Percentiles rank a stretch among this genome's conserved stretches.
Evolutionary conservation across 129 eudicot genomes (phyloP).

Genomic region (Pulicaria dysenterica): DNA sequence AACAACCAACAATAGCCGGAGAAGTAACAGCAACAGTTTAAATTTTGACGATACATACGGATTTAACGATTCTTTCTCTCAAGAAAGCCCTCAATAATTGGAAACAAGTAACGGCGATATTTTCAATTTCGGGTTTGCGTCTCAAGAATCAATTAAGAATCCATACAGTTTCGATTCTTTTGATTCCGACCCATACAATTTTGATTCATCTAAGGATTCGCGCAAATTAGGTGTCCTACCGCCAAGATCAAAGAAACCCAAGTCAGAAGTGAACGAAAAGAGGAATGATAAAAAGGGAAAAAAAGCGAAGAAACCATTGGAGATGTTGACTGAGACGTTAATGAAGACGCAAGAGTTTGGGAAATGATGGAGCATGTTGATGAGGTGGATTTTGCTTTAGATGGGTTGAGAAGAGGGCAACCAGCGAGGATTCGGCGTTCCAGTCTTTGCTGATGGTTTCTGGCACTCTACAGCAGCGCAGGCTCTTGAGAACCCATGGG

Average conservation of each 20-base stretch:
- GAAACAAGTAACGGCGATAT: constrained; percentile 35
- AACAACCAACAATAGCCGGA: constrained; percentile 47
- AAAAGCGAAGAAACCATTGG: constrained; percentile 28
- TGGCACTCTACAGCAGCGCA: constrained; percentile 66
- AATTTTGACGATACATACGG: constrained; percentile 50
- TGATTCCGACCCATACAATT: constrained; percentile 36
- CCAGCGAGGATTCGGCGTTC: constrained; percentile 62
- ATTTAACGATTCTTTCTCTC: constrained; percentile 45
- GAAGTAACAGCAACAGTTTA: constrained; percentile 45
- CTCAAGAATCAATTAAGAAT: constrained; percentile 65
- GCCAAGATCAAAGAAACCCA: constrained; percentile 43
- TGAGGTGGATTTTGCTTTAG: constrained; percentile 88
- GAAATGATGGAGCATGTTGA: constrained; percentile 96
- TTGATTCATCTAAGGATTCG: constrained; percentile 52
- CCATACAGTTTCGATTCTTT: constrained; percentile 29
- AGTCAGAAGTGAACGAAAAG: constrained; percentile 28
- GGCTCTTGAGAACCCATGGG: constrained; percentile 83
- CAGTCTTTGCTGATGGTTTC: constrained; percentile 67
- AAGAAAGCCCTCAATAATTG: constrained; percentile 49
- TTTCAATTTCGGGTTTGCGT: constrained; percentile 53
- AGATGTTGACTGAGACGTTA: constrained; percentile 51
- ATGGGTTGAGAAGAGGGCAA: constrained; percentile 80
- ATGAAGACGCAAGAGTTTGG: constrained; percentile 95
- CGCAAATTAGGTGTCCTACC: constrained; percentile 40
- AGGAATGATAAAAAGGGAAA: constrained; percentile 46